These are phyloP conservation scores for Bipolaris victoriae DNA, from an alignment of 2,329 filamentous ascomycete genomes.

Conservation along the genomic window DNA sequence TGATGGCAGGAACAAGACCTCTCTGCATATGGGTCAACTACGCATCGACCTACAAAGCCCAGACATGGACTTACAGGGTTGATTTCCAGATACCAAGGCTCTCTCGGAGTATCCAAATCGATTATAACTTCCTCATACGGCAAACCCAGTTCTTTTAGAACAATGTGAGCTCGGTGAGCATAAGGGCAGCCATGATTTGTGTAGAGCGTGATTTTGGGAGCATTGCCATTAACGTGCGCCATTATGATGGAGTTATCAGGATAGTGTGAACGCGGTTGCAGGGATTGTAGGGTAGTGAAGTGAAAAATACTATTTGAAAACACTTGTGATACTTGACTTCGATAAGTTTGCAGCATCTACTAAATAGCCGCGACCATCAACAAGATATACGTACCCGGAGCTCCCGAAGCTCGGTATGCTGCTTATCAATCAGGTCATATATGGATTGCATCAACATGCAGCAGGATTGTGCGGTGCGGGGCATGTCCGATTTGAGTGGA, in stretches of 20 bases:
- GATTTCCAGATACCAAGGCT: conserved; percentile 74
- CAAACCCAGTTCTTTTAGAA: conserved; percentile 69
- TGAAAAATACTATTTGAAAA: background rate
- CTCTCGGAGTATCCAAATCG: conserved; percentile 71
- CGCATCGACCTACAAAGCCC: background rate
- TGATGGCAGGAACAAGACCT: conserved; percentile 75
- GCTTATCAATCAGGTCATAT: conserved; percentile 35
- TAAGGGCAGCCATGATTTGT: conserved; percentile 74
- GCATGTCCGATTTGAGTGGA: conserved; percentile 11
- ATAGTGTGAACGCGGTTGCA: background rate
- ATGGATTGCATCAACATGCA: conserved; percentile 28
- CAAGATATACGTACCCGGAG: background rate
- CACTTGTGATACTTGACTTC: background rate
- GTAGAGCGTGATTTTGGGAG: conserved; percentile 68
- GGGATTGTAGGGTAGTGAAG: background rate
- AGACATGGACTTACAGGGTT: conserved; percentile 62
- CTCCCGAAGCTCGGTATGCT: conserved; percentile 3
- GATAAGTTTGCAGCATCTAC: background rate
- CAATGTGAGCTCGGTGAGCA: conserved; percentile 78
- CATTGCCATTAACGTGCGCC: conserved; percentile 32
- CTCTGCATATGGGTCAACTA: conserved; percentile 51
- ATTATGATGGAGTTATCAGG: conserved; percentile 16
- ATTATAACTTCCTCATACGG: conserved; percentile 74
- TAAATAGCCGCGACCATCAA: background rate
- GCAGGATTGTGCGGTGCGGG: conserved; percentile 21